Evolutionary conservation across 2,329 filamentous ascomycete genomes (phyloP).

Genomic region (Fusarium illudens): DNA sequence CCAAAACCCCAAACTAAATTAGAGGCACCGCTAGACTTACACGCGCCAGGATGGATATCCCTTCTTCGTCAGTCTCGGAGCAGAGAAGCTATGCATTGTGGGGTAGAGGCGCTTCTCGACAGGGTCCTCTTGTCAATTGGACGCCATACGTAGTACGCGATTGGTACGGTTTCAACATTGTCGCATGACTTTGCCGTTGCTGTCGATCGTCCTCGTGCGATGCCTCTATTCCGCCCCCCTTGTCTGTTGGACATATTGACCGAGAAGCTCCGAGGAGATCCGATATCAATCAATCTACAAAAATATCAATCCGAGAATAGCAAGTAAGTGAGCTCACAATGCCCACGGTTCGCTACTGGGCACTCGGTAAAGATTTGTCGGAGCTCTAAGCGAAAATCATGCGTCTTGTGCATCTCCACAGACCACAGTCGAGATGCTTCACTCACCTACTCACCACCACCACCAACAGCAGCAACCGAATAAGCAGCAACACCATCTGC

Average conservation of each 20-base stretch:
- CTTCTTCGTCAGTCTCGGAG: background rate
- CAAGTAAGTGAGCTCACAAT: background rate
- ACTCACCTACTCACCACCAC: background rate
- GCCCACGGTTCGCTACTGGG: background rate
- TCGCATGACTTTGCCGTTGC: background rate
- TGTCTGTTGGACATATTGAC: background rate
- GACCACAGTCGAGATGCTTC: background rate
- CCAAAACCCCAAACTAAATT: background rate
- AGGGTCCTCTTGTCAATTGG: conserved; percentile 1
- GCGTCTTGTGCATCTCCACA: background rate
- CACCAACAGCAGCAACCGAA: background rate
- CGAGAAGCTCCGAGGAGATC: background rate
- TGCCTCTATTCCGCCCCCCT: background rate
- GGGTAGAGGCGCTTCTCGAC: conserved; percentile 1
- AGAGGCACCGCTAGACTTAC: background rate
- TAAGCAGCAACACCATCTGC: conserved; percentile 10
- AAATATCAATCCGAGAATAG: background rate
- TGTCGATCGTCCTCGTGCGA: background rate
- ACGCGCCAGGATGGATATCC: background rate
- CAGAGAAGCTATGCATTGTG: conserved; percentile 9
- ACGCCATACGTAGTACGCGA: background rate
- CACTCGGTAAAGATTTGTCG: background rate
- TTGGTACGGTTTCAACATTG: background rate
- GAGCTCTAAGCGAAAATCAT: background rate
- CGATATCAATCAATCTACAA: conserved; percentile 1